A percentile compares a stretch with the other conserved stretches of the same genome.
phyloP scores from a whole-genome alignment of 2,329 filamentous ascomycete species.

The Fusarium musae region DNA sequence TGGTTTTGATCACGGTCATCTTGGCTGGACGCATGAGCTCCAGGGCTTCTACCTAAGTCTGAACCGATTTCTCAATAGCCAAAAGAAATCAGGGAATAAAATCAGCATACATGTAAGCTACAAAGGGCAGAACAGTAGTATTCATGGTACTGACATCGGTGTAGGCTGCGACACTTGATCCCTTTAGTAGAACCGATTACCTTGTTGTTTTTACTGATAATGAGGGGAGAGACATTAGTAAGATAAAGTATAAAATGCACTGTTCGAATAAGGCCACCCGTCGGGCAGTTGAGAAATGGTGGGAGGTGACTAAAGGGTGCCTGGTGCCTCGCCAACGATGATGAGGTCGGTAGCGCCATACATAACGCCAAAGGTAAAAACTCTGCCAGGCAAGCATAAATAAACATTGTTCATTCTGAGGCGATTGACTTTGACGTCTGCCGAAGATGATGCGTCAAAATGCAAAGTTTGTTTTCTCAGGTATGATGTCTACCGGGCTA shows the following conservation, averaged over 20 bases:
- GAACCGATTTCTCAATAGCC: background rate
- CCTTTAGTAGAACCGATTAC: background rate
- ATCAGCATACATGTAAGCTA: background rate
- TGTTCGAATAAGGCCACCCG: background rate
- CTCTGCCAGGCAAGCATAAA: background rate
- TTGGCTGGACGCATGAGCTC: background rate
- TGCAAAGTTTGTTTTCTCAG: background rate
- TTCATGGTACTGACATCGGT: fast-evolving
- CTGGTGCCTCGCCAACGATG: background rate
- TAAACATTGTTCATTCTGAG: fast-evolving
- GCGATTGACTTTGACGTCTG: background rate
- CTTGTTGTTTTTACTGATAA: background rate
- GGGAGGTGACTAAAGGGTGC: background rate
- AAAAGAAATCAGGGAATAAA: background rate
- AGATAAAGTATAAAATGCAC: background rate
- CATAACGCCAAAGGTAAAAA: fast-evolving
- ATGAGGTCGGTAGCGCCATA: background rate
- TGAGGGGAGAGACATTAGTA: background rate
- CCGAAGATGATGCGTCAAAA: background rate
- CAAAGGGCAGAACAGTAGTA: fast-evolving
- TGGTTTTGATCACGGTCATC: background rate
- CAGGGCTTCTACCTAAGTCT: background rate
- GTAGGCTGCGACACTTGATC: background rate
- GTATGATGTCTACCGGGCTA: too few species aligned
- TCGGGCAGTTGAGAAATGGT: background rate